phyloP scores from a whole-genome alignment of 345 rosid genomes.

The Carallia brachiata region DNA sequence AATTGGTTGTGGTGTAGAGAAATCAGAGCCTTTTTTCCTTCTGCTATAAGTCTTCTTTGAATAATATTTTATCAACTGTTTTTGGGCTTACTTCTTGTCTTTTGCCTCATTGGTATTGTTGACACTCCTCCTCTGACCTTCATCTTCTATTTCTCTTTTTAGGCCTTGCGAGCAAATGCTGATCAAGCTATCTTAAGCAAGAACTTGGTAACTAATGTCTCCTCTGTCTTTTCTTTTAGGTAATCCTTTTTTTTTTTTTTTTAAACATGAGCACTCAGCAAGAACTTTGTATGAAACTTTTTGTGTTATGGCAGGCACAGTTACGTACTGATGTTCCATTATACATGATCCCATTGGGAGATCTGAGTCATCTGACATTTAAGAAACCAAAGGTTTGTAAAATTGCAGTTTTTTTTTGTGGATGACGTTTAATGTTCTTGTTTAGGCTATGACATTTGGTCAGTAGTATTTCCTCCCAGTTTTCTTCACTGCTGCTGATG shows the following conservation, averaged over 20 bases:
- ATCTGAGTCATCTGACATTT: conserved; percentile 63
- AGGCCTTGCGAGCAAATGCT: conserved; percentile 53
- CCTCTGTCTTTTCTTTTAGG: neutral
- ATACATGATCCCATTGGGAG: conserved; percentile 84
- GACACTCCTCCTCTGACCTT: neutral
- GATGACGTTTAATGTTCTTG: too few relatives aligned
- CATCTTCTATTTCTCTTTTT: conserved; percentile 21
- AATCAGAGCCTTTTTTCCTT: too few relatives aligned
- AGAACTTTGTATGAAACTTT: neutral
- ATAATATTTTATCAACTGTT: too few relatives aligned
- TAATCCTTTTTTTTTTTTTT: neutral
- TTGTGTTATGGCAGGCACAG: conserved; percentile 53
- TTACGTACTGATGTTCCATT: conserved; percentile 80
- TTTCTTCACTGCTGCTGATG: too few relatives aligned
- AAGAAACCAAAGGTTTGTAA: conserved; percentile 77
- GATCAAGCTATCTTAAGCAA: conserved; percentile 81
- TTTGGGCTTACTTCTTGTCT: neutral
- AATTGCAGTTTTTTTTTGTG: neutral
- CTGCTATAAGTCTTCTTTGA: too few relatives aligned
- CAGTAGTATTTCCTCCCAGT: too few relatives aligned
- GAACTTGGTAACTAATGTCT: conserved; percentile 50
- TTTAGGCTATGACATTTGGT: too few relatives aligned
- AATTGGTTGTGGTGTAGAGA: too few relatives aligned
- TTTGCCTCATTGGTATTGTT: neutral
- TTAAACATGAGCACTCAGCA: neutral